phyloP scores from a whole-genome alignment of 768 basidiomycete species.

The Amanita fuliginea region DNA sequence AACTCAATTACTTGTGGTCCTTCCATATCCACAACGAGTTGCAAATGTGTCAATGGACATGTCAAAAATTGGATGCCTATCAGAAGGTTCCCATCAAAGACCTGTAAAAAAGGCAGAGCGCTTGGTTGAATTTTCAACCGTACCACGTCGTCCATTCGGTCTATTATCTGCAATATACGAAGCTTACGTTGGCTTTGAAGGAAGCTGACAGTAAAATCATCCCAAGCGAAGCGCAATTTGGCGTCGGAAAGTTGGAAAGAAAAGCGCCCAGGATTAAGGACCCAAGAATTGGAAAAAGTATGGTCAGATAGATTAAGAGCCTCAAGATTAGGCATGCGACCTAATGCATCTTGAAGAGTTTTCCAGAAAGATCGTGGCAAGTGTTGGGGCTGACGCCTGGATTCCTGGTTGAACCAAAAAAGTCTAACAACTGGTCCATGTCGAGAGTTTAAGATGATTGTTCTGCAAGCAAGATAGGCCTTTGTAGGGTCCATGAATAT shows the following conservation, averaged over 20 bases:
- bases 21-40: conserved; percentile 29
- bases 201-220: conserved; percentile 33
- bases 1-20: conserved; percentile 18
- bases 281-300: conserved; percentile 28
- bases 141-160: conserved; percentile 13
- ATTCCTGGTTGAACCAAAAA: conserved; percentile 29
- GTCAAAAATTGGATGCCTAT: conserved; percentile 29
- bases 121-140: conserved; percentile 6
- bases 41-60: conserved; percentile 33
- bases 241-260: conserved; percentile 39
- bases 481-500: conserved; percentile 24
- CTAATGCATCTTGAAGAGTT: conserved; percentile 29
- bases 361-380: conserved; percentile 31
- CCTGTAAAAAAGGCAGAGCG: conserved; percentile 27
- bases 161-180: conserved; percentile 23
- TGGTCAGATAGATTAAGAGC: conserved; percentile 30
- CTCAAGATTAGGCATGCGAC: conserved; percentile 32
- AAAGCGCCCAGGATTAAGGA: conserved; percentile 27
- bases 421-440: conserved; percentile 30
- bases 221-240: conserved; percentile 39
- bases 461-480: conserved; percentile 25
- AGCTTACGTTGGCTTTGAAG: conserved; percentile 35
- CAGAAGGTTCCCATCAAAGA: conserved; percentile 34
- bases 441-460: conserved; percentile 23
- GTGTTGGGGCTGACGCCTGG: conserved; percentile 15